Base-by-base conservation (phyloP, 1,284 basidiomycete species). In the Apiotrichum sp. region DNA sequence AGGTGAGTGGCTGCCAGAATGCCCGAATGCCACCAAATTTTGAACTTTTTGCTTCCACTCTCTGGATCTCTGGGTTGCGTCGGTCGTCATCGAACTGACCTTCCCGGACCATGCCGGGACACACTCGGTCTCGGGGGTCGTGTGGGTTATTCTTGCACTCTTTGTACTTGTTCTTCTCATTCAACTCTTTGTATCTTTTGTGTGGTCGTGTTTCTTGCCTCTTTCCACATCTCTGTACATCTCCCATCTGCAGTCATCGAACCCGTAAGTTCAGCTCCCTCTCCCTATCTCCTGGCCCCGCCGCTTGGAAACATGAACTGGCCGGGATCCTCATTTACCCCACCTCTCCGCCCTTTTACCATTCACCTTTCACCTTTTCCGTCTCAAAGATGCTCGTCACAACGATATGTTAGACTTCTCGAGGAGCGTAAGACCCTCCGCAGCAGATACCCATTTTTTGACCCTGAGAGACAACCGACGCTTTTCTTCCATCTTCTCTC, bases 341-440 rank as follows among this genome's bases (percentile, higher is more conserved):
- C 36, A 38, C 44, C 11, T 29, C 29, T 22, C 16, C 8, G 16
- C 44, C 10, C 10, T n/a, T 6, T 44, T n/a, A 10, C 16, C 43
- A 44, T n/a, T 44, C 31, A 34, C 40, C 36, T 40, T 31, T 4
- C 40, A 22, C 16, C n/a, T 22, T 8, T n/a, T 32, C 40, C 40
- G 47, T 56, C 54, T 59, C 60, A 29, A 57, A 53, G 62, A 64
- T 64, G 62, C 50, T 57, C 52, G 59, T 57, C 59, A 58, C 49
- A 63, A 65, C 58, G 66, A 68, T 68, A 68, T 69, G 68, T 69
- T 69, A 69, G 68, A 69, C 68, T 69, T 69, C 68, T 67, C 56
- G 56, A 69, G 65, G 61, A 60, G 57, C 59, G 52, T 53, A 55
- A 61, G 55, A 59, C 55, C 60, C 63, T 59, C 60, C 62, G 54